Conservation (phyloP, 176 grass and related monocot genomes). For the Carex parvula region DNA sequence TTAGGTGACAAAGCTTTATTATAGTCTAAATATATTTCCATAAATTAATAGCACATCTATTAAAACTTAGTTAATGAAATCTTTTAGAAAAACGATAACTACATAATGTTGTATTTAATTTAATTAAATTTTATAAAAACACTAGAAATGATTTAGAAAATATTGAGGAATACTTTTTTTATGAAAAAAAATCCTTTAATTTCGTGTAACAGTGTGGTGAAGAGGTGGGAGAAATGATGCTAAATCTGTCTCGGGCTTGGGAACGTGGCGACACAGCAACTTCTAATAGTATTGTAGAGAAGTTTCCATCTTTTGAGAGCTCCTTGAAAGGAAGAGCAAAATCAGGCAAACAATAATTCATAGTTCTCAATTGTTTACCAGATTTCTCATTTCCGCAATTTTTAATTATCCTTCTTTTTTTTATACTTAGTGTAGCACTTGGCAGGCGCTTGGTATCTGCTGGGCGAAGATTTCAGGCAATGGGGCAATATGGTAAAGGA, state of each 20-base stretch:
- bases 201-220: constrained; percentile 50
- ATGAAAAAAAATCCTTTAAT: not conserved
- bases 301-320: constrained; percentile 59
- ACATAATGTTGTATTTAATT: not conserved
- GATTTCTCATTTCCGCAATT: constrained; percentile 24
- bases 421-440: constrained; percentile 64
- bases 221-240: constrained; percentile 60
- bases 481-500: constrained; percentile 66
- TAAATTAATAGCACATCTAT: not conserved
- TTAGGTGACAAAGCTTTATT: not conserved
- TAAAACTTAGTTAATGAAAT: not conserved
- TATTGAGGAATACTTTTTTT: not conserved
- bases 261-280: constrained; percentile 59
- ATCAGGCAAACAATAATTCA: constrained; percentile 48
- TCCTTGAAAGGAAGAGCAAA: constrained; percentile 53
- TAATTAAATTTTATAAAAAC: not conserved
- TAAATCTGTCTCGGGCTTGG: constrained; percentile 76
- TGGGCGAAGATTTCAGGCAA: constrained; percentile 71
- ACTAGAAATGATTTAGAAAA: not conserved
- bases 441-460: constrained; percentile 74
- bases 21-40: no score
- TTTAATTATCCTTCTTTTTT: constrained; percentile 19
- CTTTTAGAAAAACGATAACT: not conserved
- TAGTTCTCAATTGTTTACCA: not conserved
- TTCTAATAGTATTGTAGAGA: constrained; percentile 53